These are phyloP conservation scores for Gnomoniopsis smithogilvyi DNA, from an alignment of 2,329 filamentous ascomycete species.

Conservation along the genomic window DNA sequence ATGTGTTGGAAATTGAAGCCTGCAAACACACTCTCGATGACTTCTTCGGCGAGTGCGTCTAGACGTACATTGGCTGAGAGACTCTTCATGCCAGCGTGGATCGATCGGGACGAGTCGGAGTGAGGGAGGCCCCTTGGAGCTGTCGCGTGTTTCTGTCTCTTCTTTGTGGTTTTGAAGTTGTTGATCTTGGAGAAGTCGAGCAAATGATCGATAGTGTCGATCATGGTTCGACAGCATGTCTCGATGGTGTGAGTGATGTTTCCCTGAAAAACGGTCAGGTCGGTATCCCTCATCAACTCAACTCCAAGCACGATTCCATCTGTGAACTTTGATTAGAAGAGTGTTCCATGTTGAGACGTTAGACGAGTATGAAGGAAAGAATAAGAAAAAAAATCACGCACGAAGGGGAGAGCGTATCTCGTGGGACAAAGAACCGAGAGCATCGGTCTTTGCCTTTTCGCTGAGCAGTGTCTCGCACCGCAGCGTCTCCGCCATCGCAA, in stretches of 20 bases:
- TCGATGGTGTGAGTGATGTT: constrained; percentile 44
- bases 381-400: constrained; percentile 49
- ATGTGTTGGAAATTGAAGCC: constrained; percentile 28
- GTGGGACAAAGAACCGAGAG: constrained; percentile 55
- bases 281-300: constrained; percentile 30
- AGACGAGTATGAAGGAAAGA: constrained; percentile 37
- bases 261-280: constrained; percentile 37
- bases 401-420: constrained; percentile 55
- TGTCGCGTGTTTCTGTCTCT: background rate
- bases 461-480: constrained; percentile 35
- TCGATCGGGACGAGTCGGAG: constrained; percentile 1
- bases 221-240: constrained; percentile 42
- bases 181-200: constrained; percentile 51
- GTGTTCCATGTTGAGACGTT: too few relatives aligned
- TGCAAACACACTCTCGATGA: constrained; percentile 32
- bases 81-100: constrained; percentile 25
- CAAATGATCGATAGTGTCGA: constrained; percentile 48
- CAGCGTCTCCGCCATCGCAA: constrained; percentile 53
- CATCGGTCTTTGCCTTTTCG: constrained; percentile 47
- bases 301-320: background rate
- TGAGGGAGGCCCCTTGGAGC: background rate
- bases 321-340: background rate
- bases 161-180: constrained; percentile 21
- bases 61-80: constrained; percentile 28
- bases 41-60: constrained; percentile 29